These are phyloP conservation scores for Cymbopogon citratus DNA, from an alignment of 176 grass and related monocot species.

Conservation along the genomic window DNA sequence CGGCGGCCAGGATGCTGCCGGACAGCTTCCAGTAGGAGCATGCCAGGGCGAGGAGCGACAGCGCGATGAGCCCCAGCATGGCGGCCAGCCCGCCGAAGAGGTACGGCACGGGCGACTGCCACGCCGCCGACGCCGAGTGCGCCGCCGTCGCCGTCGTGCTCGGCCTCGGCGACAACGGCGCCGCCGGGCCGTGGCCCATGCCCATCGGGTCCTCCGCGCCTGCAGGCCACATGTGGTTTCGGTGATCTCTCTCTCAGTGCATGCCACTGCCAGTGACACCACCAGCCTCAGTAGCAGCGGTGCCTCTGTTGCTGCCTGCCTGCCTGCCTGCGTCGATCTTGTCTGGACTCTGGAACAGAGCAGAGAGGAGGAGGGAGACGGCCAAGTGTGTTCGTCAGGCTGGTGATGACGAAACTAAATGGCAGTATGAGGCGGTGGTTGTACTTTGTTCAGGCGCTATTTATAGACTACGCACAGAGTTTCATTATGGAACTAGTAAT, in stretches of 20 bases:
- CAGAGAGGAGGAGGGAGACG: background rate
- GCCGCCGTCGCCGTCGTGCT: background rate
- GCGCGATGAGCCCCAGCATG: slow-evolving; percentile 76
- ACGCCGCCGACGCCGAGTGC: slow-evolving; percentile 43
- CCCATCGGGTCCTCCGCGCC: slow-evolving; percentile 40
- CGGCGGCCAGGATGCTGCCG: slow-evolving; percentile 33
- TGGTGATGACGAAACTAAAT: background rate
- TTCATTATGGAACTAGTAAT: background rate
- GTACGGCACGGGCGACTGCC: slow-evolving; percentile 73
- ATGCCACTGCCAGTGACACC: background rate
- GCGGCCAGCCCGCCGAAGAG: slow-evolving; percentile 72
- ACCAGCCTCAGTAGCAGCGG: background rate
- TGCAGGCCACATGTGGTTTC: slow-evolving; percentile 45
- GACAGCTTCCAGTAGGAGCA: slow-evolving; percentile 93
- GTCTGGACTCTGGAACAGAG: background rate
- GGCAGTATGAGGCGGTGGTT: background rate
- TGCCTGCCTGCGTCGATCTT: background rate
- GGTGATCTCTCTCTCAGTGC: background rate
- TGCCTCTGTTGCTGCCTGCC: background rate
- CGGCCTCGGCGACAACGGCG: background rate
- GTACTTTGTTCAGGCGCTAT: slow-evolving; percentile 13
- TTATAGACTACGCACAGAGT: slow-evolving; percentile 14
- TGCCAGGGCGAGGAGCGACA: slow-evolving; percentile 76
- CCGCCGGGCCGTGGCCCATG: slow-evolving; percentile 25
- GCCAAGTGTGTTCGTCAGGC: background rate